Evolutionary conservation across 352 stramenopile genomes (phyloP), one percentile per base, ranked within the genome.

Genomic region (Phytophthora lateralis): DNA sequence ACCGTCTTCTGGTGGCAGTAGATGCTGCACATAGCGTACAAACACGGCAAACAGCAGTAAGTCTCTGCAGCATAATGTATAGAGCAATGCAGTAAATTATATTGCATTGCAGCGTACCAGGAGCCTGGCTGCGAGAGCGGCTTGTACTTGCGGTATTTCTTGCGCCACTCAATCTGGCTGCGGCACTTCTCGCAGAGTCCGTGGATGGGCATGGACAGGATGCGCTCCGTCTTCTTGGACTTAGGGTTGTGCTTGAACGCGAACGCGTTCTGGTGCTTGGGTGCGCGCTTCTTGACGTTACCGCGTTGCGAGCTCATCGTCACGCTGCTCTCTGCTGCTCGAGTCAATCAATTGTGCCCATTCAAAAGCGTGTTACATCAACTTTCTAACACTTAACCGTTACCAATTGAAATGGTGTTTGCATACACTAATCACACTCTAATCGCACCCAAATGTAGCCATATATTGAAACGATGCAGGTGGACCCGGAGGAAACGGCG

Each of bases 71-170:
- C 2, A 21, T 18, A 49, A 9, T 43, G n/a, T 15, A 48, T 38
- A 55, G 20, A 4, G 32, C 35, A 42, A 17, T 17, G 15, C 11
- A 46, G 10, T 58, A 17, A 18, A 60, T 21, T 43, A 27, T 11
- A 35, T 9, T 27, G 29, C 24, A 47, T n/a, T 45, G 39, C 3
- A 38, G 52, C 75, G 63, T 71, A 95, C 85, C 86, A 99, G 37
- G 89, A 98, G 17, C 75, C 88, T 14, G 95, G 95, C 79, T 98
- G 88, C 39, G 95, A 98, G 41, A 98, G 72, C 44, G 97, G 96
- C 65, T 98, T 98, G 82, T 99, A 99, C 75, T 99, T 99, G 73
- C 97, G 89, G 80, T 99, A 99, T 70, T 98, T 98, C 84, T 99
- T 99, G 59, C 95, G 82, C 97, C 97, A 99, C 73, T 99, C 96